A percentile compares a stretch with the other conserved stretches of the same genome.
These are phyloP conservation scores for Tillandsia leiboldiana DNA, from an alignment of 176 grass and related monocot species.

Conservation along the genomic window DNA sequence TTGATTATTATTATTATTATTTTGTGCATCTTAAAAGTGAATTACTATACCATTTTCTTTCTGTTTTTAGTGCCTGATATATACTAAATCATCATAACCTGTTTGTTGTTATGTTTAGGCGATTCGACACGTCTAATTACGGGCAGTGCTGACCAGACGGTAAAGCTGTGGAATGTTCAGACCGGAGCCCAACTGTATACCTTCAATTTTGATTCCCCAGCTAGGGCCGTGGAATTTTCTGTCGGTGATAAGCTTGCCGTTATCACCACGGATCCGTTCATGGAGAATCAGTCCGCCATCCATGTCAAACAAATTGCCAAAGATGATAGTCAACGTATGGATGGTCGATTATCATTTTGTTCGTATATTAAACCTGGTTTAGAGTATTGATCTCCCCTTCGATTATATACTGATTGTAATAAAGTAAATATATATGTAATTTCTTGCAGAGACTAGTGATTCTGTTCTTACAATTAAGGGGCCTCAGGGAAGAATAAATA, in stretches of 20 bases:
- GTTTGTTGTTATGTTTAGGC: conserved; percentile 8
- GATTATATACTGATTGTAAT: not conserved
- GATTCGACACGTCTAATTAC: conserved; percentile 72
- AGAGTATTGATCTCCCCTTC: not conserved
- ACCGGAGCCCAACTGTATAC: conserved; percentile 60
- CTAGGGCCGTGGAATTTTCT: conserved; percentile 58
- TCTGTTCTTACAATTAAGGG: conserved; percentile 63
- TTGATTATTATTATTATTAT: too few relatives aligned
- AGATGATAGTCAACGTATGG: conserved; percentile 58
- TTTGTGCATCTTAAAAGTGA: too few relatives aligned
- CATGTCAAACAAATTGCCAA: conserved; percentile 73
- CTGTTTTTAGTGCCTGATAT: not conserved
- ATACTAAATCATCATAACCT: not conserved
- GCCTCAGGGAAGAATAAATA: conserved; percentile 79
- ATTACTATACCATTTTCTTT: too few relatives aligned
- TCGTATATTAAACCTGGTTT: not conserved
- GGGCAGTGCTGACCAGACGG: conserved; percentile 63
- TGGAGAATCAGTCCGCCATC: conserved; percentile 57
- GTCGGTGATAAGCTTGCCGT: conserved; percentile 57
- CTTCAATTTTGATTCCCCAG: conserved; percentile 69
- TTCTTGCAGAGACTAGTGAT: conserved; percentile 63
- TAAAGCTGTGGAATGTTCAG: conserved; percentile 81
- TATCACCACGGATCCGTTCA: conserved; percentile 82
- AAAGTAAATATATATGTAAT: not conserved
- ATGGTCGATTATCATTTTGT: not conserved